Evolutionary conservation across 208 protist genomes (phyloP).

Genomic region (Naegleria gruberi): DNA sequence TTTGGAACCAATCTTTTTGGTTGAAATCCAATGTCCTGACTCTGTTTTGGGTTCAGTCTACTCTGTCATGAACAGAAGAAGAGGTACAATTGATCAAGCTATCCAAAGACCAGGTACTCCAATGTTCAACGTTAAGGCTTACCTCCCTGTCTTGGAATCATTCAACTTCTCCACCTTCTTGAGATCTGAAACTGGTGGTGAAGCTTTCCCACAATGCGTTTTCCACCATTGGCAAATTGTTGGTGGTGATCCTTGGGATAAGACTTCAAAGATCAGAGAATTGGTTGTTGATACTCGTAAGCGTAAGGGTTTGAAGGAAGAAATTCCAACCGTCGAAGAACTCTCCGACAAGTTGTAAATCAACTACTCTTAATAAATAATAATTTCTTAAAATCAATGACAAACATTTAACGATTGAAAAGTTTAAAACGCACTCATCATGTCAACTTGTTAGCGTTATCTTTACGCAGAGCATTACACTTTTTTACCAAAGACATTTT

Average conservation of each 20-base stretch:
- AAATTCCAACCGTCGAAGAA: conserved; percentile 75
- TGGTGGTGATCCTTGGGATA: conserved; percentile 66
- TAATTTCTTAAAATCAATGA: no score
- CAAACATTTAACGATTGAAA: neutral
- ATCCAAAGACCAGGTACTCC: conserved; percentile 87
- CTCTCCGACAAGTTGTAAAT: conserved; percentile 91
- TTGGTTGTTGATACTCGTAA: conserved; percentile 71
- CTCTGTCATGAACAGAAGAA: conserved; percentile 80
- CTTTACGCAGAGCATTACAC: no score
- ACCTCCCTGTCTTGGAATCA: conserved; percentile 96
- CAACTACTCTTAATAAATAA: neutral
- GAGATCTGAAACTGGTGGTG: conserved; percentile 81
- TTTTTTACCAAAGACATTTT: no score
- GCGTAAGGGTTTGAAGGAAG: conserved; percentile 91
- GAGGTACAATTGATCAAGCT: conserved; percentile 91
- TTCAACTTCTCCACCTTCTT: conserved; percentile 97
- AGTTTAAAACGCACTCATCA: neutral
- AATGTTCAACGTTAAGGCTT: conserved; percentile 90
- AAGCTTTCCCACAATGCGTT: conserved; percentile 96
- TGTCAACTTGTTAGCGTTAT: neutral
- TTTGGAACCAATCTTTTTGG: conserved; percentile 94
- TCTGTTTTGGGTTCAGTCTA: conserved; percentile 91
- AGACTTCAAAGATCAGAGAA: conserved; percentile 52
- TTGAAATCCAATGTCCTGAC: conserved; percentile 92
- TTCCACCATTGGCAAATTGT: conserved; percentile 96